A percentile compares a stretch with the other conserved stretches of the same genome.
These are phyloP conservation scores for Tetragonia tetragonoides DNA, from an alignment of 148 eudicot species.

Conservation along the genomic window DNA sequence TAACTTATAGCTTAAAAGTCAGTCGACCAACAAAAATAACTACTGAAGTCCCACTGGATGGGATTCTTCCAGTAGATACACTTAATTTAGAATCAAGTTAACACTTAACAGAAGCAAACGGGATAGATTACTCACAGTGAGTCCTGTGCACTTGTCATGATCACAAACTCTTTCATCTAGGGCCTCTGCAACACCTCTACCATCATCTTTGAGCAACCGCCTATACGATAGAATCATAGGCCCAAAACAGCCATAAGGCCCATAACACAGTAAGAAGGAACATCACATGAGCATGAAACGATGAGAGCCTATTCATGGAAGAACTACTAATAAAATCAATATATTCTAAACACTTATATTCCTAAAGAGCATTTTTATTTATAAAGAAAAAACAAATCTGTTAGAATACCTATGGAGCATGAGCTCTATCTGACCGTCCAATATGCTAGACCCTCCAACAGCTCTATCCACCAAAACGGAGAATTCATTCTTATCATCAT, in stretches of 20 bases:
- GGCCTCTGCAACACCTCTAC: constrained; percentile 84
- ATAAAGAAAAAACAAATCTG: neutral
- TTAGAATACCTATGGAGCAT: constrained; percentile 85
- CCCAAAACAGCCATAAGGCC: neutral
- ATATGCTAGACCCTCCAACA: constrained; percentile 86
- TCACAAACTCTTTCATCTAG: constrained; percentile 84
- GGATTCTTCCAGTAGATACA: neutral
- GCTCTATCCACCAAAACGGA: constrained; percentile 95
- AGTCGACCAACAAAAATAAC: neutral
- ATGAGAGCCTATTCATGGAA: neutral
- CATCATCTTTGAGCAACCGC: constrained; percentile 84
- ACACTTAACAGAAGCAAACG: neutral
- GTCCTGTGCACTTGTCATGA: constrained; percentile 56
- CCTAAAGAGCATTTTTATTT: constrained; percentile 71
- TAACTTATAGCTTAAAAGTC: neutral
- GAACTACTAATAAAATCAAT: neutral
- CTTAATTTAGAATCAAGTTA: neutral
- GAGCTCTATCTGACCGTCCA: constrained; percentile 88
- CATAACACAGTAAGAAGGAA: neutral
- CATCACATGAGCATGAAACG: neutral
- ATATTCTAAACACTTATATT: constrained; percentile 7
- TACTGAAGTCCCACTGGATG: neutral
- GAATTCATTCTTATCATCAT: constrained; percentile 64
- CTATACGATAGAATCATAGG: constrained; percentile 32
- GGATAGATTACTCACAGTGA: constrained; percentile 51